A percentile compares a stretch with the other conserved stretches of the same genome.
phyloP scores from a whole-genome alignment of 164 flowering plant species.

The Platanus orientalis region DNA sequence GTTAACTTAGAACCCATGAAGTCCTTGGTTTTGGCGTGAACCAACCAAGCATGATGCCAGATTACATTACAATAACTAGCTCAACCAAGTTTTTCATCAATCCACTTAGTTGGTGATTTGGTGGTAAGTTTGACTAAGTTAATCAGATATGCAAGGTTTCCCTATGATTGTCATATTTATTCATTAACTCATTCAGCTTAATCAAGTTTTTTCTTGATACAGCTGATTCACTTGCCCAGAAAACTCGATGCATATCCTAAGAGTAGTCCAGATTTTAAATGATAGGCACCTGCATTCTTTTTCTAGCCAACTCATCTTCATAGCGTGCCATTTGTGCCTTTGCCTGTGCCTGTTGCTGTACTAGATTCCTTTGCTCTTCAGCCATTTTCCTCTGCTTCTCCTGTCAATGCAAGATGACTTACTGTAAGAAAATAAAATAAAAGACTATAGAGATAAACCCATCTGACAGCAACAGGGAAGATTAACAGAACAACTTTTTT shows the following conservation, averaged over 20 bases:
- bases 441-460: neutral
- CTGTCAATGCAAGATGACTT: constrained; percentile 34
- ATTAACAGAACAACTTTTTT: neutral
- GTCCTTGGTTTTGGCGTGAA: neutral
- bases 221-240: neutral
- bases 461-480: neutral
- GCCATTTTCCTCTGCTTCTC: constrained; percentile 67
- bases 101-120: neutral
- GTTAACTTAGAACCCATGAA: no score
- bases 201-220: neutral
- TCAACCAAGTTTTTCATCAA: neutral
- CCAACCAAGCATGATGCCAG: neutral
- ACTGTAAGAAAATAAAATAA: constrained; percentile 4
- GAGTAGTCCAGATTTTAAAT: neutral
- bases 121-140: neutral
- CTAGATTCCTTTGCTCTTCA: constrained; percentile 71
- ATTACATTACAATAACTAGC: neutral
- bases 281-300: constrained; percentile 71
- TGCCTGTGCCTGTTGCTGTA: constrained; percentile 74
- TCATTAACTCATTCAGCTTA: constrained; percentile 1
- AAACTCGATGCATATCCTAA: no score
- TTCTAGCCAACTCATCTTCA: constrained; percentile 93
- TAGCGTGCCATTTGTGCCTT: constrained; percentile 79
- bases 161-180: neutral
- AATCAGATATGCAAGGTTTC: neutral